Percentiles rank a stretch among this genome's conserved stretches.
Evolutionary conservation across 2,329 filamentous ascomycete genomes (phyloP).

Genomic region (Penicillium sp.): DNA sequence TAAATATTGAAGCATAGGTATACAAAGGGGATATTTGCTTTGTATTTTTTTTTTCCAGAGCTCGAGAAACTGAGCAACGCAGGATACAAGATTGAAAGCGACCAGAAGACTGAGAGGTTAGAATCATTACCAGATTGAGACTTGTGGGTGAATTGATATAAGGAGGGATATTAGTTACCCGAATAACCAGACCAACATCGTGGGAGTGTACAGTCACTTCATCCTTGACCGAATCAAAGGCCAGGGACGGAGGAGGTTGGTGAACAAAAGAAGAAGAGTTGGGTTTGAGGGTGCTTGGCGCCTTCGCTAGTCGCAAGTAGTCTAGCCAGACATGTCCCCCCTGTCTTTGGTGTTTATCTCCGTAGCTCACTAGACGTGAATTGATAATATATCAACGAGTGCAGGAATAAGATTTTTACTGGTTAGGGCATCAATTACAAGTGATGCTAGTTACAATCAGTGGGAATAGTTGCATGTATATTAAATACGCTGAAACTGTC

Average conservation of each 20-base stretch:
- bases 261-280: too few species aligned
- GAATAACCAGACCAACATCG: background rate
- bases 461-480: too few species aligned
- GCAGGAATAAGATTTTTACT: too few species aligned
- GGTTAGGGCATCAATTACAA: too few species aligned
- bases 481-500: too few species aligned
- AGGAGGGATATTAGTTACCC: background rate
- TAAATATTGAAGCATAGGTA: background rate
- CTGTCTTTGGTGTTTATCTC: too few species aligned
- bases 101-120: background rate
- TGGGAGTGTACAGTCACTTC: background rate
- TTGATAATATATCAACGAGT: too few species aligned
- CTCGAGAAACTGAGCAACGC: background rate
- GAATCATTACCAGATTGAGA: background rate
- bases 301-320: too few species aligned
- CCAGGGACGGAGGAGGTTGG: too few species aligned
- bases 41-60: background rate
- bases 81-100: background rate
- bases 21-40: background rate
- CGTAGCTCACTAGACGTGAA: constrained; percentile 62
- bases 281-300: too few species aligned
- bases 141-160: background rate
- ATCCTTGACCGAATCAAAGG: background rate
- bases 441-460: too few species aligned
- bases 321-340: too few species aligned